phyloP scores from a whole-genome alignment of 495 filamentous ascomycete genomes.

The Penicillium coffeae region DNA sequence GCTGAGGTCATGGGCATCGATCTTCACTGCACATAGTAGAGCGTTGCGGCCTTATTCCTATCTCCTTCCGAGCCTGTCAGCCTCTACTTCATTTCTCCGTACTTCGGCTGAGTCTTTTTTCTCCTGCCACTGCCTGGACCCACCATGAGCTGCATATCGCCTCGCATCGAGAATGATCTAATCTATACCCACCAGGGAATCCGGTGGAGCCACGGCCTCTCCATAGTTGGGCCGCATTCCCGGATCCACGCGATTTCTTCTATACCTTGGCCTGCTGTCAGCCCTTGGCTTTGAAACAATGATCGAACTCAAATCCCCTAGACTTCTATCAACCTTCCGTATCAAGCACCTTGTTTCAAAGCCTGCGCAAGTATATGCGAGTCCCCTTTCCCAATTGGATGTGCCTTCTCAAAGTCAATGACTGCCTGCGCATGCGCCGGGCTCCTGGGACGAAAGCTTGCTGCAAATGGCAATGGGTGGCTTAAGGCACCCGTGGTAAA shows the following conservation, averaged over 20 bases:
- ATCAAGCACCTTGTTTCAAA: neutral
- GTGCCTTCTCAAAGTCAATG: no score
- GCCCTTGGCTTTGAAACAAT: neutral
- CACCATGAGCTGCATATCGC: neutral
- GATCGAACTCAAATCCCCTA: neutral
- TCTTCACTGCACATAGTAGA: neutral
- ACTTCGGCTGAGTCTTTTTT: no score
- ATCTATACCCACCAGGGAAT: neutral
- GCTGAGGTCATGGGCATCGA: neutral
- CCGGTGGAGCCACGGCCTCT: neutral
- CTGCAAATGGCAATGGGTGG: neutral
- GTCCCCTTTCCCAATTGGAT: neutral
- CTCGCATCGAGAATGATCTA: neutral
- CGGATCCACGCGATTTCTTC: neutral
- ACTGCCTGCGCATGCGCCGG: no score
- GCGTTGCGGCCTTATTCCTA: neutral
- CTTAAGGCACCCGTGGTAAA: no score
- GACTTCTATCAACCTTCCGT: neutral
- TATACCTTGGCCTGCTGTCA: neutral
- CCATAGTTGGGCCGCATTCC: neutral
- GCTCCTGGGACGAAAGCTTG: no score
- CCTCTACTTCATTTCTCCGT: no score
- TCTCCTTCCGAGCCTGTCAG: no score
- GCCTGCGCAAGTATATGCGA: neutral
- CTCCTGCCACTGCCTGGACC: no score